Evolutionary conservation across 257 asterid species (phyloP).

Genomic region (Eustoma russellianum): DNA sequence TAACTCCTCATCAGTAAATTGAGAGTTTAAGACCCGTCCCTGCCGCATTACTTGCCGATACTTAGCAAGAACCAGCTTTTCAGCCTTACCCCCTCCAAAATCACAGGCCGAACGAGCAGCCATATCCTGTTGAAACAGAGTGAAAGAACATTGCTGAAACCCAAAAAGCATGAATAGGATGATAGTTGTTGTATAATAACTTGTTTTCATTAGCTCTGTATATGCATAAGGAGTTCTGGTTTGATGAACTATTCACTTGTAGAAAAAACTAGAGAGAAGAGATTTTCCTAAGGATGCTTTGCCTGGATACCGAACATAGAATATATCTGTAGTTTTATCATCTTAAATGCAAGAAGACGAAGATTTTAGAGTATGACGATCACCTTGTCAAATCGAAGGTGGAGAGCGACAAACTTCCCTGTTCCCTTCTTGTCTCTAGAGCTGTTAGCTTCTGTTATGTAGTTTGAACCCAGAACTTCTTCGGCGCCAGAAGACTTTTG

Average conservation of each 20-base stretch:
- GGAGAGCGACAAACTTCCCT: slow-evolving; percentile 82
- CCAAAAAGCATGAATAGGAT: too few relatives aligned
- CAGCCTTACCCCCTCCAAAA: slow-evolving; percentile 96
- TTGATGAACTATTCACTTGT: too few relatives aligned
- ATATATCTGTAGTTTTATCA: neutral
- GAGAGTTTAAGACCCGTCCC: slow-evolving; percentile 91
- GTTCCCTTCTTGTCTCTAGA: slow-evolving; percentile 29
- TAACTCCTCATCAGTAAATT: slow-evolving; percentile 92
- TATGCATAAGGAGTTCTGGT: slow-evolving; percentile 47
- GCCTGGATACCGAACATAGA: slow-evolving; percentile 2
- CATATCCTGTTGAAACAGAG: slow-evolving; percentile 57
- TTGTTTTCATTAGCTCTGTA: slow-evolving; percentile 14
- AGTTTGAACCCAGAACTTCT: slow-evolving; percentile 29
- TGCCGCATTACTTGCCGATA: slow-evolving; percentile 95
- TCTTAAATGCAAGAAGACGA: slow-evolving; percentile 24
- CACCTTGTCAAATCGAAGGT: slow-evolving; percentile 98
- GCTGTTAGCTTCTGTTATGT: slow-evolving; percentile 34
- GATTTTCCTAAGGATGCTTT: neutral
- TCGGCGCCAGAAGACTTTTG: slow-evolving; percentile 33
- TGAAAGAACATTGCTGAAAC: neutral
- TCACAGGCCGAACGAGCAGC: slow-evolving; percentile 99
- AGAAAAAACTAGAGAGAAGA: too few relatives aligned
- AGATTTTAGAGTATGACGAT: neutral
- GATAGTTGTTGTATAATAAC: too few relatives aligned
- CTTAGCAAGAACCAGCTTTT: slow-evolving; percentile 87